These are phyloP conservation scores for Rutidosis leptorrhynchoides DNA, from an alignment of 129 eudicot species.

Conservation along the genomic window DNA sequence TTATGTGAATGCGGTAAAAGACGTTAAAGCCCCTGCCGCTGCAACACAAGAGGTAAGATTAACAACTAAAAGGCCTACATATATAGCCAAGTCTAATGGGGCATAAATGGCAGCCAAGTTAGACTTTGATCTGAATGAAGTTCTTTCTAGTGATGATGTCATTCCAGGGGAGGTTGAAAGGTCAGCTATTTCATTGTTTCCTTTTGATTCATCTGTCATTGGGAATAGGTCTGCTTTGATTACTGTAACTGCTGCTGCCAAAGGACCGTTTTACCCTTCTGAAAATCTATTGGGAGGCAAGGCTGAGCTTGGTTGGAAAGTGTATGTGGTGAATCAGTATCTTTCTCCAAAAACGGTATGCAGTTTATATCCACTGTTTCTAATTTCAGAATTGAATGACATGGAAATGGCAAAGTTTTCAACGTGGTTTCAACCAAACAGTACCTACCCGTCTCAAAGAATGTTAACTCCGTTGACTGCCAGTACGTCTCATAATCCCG, in stretches of 20 bases:
- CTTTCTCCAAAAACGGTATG: conserved; percentile 29
- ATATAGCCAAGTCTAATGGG: conserved; percentile 25
- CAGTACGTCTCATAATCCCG: conserved; percentile 44
- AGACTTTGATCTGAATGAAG: conserved; percentile 88
- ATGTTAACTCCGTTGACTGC: conserved; percentile 45
- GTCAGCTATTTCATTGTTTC: conserved; percentile 24
- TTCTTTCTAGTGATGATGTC: conserved; percentile 64
- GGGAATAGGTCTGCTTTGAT: conserved; percentile 49
- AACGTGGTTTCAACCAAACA: conserved; percentile 69
- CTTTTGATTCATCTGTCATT: conserved; percentile 29
- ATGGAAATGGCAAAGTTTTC: conserved; percentile 52
- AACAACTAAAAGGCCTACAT: conserved; percentile 18
- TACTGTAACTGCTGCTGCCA: conserved; percentile 88
- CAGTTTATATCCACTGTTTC: conserved; percentile 37
- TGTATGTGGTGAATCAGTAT: conserved; percentile 34
- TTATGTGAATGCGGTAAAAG: background rate
- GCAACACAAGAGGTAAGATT: conserved; percentile 24
- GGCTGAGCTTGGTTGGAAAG: conserved; percentile 88
- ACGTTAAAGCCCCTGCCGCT: conserved; percentile 5
- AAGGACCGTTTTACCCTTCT: conserved; percentile 84
- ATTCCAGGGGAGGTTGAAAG: conserved; percentile 46
- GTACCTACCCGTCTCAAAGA: conserved; percentile 58
- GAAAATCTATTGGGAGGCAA: conserved; percentile 65
- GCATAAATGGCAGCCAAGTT: conserved; percentile 42
- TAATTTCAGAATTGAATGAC: conserved; percentile 50